A percentile compares a stretch with the other conserved stretches of the same genome.
Evolutionary conservation across 305 asterid genomes (phyloP).

Genomic region (Fraxinus xanthoxyloides): DNA sequence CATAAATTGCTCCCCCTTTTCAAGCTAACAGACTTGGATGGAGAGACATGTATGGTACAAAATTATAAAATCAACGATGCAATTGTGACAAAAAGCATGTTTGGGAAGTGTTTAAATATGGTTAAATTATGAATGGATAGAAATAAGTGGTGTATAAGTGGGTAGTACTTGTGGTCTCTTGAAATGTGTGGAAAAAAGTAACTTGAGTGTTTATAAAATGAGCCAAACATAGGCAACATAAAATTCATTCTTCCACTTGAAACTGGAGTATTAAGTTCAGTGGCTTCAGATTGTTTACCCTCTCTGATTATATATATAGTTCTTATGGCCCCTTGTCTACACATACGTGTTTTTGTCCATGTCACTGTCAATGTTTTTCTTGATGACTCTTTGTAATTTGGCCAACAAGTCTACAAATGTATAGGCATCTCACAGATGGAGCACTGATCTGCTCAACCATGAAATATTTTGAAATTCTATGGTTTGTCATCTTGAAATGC

Average conservation of each 20-base stretch:
- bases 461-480: not conserved
- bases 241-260: not conserved
- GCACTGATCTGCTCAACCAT: not conserved
- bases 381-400: not conserved
- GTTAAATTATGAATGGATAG: not conserved
- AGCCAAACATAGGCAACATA: not conserved
- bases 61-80: not conserved
- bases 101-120: not conserved
- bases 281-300: not conserved
- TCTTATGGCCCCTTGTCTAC: not conserved
- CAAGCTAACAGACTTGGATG: not conserved
- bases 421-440: not conserved
- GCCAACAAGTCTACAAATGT: not conserved
- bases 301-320: not conserved
- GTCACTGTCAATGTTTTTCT: not conserved
- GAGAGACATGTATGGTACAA: not conserved
- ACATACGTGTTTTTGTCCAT: not conserved
- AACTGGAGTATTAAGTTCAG: not conserved
- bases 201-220: not conserved
- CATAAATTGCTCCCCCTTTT: not conserved
- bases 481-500: slow-evolving; percentile 13
- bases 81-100: not conserved
- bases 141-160: not conserved
- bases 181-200: not conserved
- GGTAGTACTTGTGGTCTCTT: not conserved